These are phyloP conservation scores for Anacardium occidentale DNA, from an alignment of 345 rosid genomes.

Conservation along the genomic window DNA sequence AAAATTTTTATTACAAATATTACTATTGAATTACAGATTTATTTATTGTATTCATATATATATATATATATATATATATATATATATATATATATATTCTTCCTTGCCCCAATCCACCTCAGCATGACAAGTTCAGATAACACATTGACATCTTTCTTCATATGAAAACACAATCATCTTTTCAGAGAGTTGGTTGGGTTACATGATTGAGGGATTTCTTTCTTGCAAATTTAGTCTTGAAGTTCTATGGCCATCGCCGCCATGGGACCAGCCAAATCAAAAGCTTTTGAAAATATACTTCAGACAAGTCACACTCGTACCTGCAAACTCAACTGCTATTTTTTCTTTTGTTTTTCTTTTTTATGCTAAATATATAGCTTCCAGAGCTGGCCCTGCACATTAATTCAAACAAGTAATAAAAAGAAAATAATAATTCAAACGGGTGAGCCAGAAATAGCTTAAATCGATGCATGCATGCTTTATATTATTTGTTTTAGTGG, in stretches of 20 bases:
- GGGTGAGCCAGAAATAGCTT: neutral
- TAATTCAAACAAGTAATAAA: neutral
- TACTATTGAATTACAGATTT: too few species aligned
- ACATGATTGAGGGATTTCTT: neutral
- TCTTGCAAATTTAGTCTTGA: neutral
- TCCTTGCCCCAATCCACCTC: too few species aligned
- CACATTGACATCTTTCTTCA: too few species aligned
- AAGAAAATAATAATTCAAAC: neutral
- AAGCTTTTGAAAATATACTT: neutral
- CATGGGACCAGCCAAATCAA: neutral
- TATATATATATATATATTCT: too few species aligned
- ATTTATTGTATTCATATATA: too few species aligned
- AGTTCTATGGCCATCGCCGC: neutral
- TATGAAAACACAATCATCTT: neutral
- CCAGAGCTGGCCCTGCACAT: slow-evolving; percentile 4
- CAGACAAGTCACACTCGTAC: slow-evolving; percentile 12
- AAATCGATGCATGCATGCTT: neutral
- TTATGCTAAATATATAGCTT: slow-evolving; percentile 2
- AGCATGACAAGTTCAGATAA: too few species aligned
- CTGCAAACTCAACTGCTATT: slow-evolving; percentile 1
- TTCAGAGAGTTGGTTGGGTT: neutral
- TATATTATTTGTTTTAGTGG: neutral
- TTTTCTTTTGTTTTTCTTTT: neutral
- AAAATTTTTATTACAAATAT: too few species aligned
- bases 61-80: too few species aligned